These are phyloP conservation scores for Wickerhamomyces ciferrii DNA, from an alignment of 805 yeast species.

Conservation along the genomic window DNA sequence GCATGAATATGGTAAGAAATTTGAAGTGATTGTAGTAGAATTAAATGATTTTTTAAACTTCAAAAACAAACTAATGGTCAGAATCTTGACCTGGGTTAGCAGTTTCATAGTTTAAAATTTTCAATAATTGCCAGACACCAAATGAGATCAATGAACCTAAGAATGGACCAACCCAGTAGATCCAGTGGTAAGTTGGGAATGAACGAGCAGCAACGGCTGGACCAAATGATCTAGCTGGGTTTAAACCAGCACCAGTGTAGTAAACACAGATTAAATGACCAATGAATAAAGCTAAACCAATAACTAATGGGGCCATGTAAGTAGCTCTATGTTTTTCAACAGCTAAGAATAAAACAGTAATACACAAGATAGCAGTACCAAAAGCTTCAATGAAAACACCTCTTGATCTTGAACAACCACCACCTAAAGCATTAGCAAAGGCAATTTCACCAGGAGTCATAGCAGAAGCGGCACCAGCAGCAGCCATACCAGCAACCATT, in stretches of 20 bases:
- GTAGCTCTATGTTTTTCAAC: slow-evolving; percentile 78
- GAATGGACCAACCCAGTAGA: slow-evolving; percentile 88
- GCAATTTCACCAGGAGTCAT: slow-evolving; percentile 78
- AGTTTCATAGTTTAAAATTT: slow-evolving; percentile 61
- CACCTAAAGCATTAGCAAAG: slow-evolving; percentile 68
- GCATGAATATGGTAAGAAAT: neutral
- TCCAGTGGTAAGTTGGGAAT: slow-evolving; percentile 86
- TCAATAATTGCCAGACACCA: slow-evolving; percentile 62
- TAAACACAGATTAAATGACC: slow-evolving; percentile 78
- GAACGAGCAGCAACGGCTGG: slow-evolving; percentile 67
- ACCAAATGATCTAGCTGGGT: slow-evolving; percentile 88
- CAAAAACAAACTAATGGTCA: slow-evolving; percentile 23
- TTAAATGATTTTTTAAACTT: neutral
- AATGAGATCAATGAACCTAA: slow-evolving; percentile 66
- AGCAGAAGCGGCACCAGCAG: slow-evolving; percentile 84
- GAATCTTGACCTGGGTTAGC: slow-evolving; percentile 68
- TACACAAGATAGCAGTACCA: slow-evolving; percentile 67
- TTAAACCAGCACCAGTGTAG: slow-evolving; percentile 88
- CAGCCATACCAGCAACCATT: slow-evolving; percentile 83
- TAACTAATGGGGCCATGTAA: slow-evolving; percentile 74
- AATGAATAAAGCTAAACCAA: slow-evolving; percentile 77
- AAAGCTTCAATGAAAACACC: slow-evolving; percentile 82
- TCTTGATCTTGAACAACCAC: slow-evolving; percentile 64
- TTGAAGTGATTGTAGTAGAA: neutral
- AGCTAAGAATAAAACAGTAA: slow-evolving; percentile 76